Conservation (phyloP, 169 alveolate genomes). For the Perkinsus marinus region DNA sequence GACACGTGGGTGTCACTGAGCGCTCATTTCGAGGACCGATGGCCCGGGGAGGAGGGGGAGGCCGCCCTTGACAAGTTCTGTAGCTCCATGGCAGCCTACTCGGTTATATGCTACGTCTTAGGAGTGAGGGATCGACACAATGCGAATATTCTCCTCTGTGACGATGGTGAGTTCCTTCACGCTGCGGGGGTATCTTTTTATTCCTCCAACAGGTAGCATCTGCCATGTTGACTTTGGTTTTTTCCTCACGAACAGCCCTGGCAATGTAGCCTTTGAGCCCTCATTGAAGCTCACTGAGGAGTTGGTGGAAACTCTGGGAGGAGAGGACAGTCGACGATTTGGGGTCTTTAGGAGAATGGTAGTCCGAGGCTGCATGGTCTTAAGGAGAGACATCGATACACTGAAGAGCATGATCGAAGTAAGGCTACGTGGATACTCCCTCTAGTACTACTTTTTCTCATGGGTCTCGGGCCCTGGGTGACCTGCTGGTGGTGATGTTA, state of each 20-base stretch:
- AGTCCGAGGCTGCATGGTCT: background rate
- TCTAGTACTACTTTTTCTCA: too few relatives aligned
- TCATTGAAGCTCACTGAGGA: constrained; percentile 67
- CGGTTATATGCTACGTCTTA: constrained; percentile 57
- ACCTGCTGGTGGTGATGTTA: too few relatives aligned
- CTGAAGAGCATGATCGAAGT: background rate
- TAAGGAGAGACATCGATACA: background rate
- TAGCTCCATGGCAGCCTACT: constrained; percentile 50
- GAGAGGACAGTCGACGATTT: constrained; percentile 9
- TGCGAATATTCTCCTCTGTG: constrained; percentile 66
- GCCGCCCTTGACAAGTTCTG: background rate
- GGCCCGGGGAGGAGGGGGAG: background rate
- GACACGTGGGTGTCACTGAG: background rate
- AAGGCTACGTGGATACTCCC: too few relatives aligned
- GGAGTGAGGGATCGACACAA: constrained; percentile 73
- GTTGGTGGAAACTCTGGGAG: constrained; percentile 57
- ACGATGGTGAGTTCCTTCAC: constrained; percentile 47
- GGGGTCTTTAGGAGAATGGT: background rate
- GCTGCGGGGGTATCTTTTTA: background rate
- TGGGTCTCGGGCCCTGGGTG: too few relatives aligned
- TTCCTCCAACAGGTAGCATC: background rate
- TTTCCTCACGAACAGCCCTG: constrained; percentile 63
- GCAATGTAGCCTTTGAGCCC: constrained; percentile 42
- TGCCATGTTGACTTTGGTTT: constrained; percentile 71
- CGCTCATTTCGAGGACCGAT: background rate